Evolutionary conservation across 2,329 filamentous ascomycete genomes (phyloP).

Genomic region (Uncinocarpus reesii): DNA sequence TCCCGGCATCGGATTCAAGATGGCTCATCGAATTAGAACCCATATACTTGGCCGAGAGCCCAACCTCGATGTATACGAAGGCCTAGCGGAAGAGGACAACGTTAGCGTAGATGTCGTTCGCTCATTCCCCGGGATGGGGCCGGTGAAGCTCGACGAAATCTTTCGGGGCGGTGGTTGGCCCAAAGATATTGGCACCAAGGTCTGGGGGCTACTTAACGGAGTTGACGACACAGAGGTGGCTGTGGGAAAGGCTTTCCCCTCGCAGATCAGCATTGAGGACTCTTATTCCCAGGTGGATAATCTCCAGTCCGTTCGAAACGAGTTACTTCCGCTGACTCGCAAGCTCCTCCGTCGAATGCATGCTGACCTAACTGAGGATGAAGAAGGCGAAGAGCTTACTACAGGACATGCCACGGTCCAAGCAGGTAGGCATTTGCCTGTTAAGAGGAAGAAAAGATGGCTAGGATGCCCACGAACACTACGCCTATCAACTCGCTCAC

Average conservation of each 20-base stretch:
- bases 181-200: constrained; percentile 57
- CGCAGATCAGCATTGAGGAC: constrained; percentile 90
- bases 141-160: constrained; percentile 55
- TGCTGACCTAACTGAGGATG: constrained; percentile 56
- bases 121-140: constrained; percentile 50
- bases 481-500: constrained; percentile 65
- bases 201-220: constrained; percentile 74
- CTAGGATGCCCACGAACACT: constrained; percentile 70
- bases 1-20: constrained; percentile 75
- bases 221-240: constrained; percentile 66
- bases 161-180: constrained; percentile 60
- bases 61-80: constrained; percentile 27
- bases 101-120: constrained; percentile 60
- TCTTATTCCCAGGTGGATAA: constrained; percentile 66
- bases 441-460: constrained; percentile 45
- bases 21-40: constrained; percentile 56
- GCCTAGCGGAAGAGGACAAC: constrained; percentile 38
- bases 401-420: constrained; percentile 13
- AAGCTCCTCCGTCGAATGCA: constrained; percentile 72
- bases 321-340: constrained; percentile 57
- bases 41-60: constrained; percentile 43
- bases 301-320: constrained; percentile 52
- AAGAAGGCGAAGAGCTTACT: constrained; percentile 25
- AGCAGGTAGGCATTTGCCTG: neutral
- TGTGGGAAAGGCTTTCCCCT: constrained; percentile 59